These are phyloP conservation scores for Akanthomyces uredinophilus DNA, from an alignment of 2,329 filamentous ascomycete genomes.

Conservation along the genomic window DNA sequence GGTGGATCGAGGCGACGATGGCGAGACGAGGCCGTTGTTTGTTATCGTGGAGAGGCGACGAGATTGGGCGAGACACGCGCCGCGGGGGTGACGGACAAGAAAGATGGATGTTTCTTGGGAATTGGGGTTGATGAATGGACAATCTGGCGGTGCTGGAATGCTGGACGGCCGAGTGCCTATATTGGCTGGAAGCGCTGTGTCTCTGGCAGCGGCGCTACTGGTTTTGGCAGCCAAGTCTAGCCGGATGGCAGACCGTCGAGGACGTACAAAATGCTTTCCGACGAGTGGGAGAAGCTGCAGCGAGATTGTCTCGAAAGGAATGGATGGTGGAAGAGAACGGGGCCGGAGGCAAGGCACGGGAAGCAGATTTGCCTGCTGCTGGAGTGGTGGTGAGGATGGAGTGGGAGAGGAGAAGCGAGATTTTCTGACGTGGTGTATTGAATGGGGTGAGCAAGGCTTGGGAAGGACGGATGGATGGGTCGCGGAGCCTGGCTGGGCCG, in stretches of 20 bases:
- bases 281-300: not conserved
- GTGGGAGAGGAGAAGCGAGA: not conserved
- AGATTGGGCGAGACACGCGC: constrained; percentile 10
- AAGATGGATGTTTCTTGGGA: not conserved
- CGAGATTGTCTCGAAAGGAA: not conserved
- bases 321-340: not conserved
- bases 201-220: not conserved
- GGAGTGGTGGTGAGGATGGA: not conserved
- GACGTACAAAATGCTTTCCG: not conserved
- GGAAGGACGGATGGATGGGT: not conserved
- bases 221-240: not conserved
- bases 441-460: not conserved
- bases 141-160: constrained; percentile 17
- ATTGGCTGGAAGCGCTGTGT: not conserved
- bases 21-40: constrained; percentile 1
- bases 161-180: constrained; percentile 1
- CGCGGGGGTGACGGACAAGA: not conserved
- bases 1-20: not conserved
- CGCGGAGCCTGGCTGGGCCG: not conserved
- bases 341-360: not conserved
- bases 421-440: not conserved
- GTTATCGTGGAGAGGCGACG: not conserved
- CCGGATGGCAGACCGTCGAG: not conserved
- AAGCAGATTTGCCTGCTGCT: not conserved
- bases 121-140: not conserved